Base-by-base conservation (phyloP, 2,329 filamentous ascomycete genomes). In the Fusarium phyllophilum region DNA sequence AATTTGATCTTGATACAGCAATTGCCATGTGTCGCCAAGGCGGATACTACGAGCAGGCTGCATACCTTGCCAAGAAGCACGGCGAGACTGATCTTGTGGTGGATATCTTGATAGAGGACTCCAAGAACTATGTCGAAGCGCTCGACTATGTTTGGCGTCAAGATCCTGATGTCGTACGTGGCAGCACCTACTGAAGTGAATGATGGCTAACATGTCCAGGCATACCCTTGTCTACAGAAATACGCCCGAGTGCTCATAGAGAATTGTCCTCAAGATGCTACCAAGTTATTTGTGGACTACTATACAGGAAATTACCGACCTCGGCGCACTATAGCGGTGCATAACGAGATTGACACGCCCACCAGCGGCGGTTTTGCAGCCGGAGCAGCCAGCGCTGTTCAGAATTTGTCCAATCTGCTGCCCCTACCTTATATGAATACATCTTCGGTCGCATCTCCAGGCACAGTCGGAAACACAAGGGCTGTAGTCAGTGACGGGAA, bases 21-120 rank as follows among this genome's bases (percentile, higher is more conserved):
- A 99, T 99, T 73, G 91, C 93, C 5, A 98, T 99, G 95, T 99
- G 96, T 79, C 90, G 97, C 34, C 96, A 99, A 84, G 96, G 96
- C 17, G 96, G 96, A 2, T 99, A 99, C 82, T 97, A 92, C 78
- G 95, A 98, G 68, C 97, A 99, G 85, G 96, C 96, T 20, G 96
- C 96, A 8, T 99, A 97, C 78, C 88, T 99, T 42, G 96, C 97
- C 12, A 94, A 95, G 66, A 96, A 98, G 81, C 95, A 99, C 79
- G 93, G 94, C 11, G 96, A 99, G 81, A 94, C 94, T 73, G 95
- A 97, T 66, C 86, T 98, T 68, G 96, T 99, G 2, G 94, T 98
- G 8, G 96, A 98, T 79, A 97, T 99, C 54, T 82, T 99, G 58
- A 95, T 99, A 57, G 96, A 99, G 79, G 96, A 99, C 78, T 95